Evolutionary conservation across 75 land plant genomes (phyloP).

Genomic region (Cupressus sempervirens): DNA sequence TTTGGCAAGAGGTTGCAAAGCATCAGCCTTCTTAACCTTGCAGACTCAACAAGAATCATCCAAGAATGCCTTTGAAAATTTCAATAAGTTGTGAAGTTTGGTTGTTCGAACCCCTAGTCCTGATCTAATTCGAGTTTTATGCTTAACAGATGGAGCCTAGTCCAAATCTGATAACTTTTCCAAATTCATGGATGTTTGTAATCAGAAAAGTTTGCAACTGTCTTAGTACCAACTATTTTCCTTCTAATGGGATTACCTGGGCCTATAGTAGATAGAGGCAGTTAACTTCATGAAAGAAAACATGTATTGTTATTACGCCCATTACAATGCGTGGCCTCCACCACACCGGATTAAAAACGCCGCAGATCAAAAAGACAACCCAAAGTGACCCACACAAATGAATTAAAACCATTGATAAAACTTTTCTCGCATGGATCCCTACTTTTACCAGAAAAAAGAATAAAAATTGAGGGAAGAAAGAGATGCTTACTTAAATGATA

Average conservation of each 20-base stretch:
- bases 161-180: neutral
- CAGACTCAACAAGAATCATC: neutral
- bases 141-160: neutral
- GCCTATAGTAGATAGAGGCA: neutral
- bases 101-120: neutral
- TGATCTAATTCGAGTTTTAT: neutral
- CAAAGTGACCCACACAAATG: neutral
- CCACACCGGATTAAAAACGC: neutral
- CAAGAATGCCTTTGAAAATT: no score
- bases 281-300: neutral
- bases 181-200: neutral
- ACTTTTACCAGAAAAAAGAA: neutral
- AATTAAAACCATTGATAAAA: neutral
- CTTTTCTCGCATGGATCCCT: neutral
- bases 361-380: neutral
- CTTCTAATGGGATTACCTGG: neutral
- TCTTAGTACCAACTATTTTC: neutral
- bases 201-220: neutral
- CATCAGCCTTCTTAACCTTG: neutral
- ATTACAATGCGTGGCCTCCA: neutral
- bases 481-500: neutral
- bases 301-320: neutral
- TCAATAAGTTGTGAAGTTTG: neutral
- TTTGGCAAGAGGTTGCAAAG: neutral
- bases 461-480: neutral